Evolutionary conservation across 495 filamentous ascomycete species (phyloP).

Genomic region (Penicillium cataractarum): DNA sequence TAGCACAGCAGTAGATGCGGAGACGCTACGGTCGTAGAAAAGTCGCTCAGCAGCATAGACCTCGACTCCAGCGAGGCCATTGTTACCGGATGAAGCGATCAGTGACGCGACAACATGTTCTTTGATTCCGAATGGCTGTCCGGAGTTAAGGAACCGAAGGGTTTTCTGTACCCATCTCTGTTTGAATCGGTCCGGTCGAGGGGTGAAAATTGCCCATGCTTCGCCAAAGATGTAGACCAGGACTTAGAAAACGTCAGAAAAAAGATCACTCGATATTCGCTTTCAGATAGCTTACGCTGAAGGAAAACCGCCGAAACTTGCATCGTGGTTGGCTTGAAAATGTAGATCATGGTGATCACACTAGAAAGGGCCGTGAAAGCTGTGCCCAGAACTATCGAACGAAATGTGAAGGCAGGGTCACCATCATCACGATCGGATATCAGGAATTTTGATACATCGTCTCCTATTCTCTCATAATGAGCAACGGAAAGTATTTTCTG

Average conservation of each 20-base stretch:
- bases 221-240: slow-evolving; percentile 32
- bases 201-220: slow-evolving; percentile 28
- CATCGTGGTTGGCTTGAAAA: slow-evolving; percentile 32
- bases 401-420: slow-evolving; percentile 15
- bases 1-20: not conserved
- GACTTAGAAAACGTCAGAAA: slow-evolving; percentile 11
- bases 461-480: not conserved
- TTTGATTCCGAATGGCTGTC: slow-evolving; percentile 26
- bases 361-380: slow-evolving; percentile 37
- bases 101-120: slow-evolving; percentile 26
- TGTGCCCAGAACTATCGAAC: slow-evolving; percentile 31
- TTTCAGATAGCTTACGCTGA: slow-evolving; percentile 24
- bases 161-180: slow-evolving; percentile 22
- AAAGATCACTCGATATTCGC: not conserved
- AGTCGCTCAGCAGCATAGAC: slow-evolving; percentile 1
- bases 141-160: slow-evolving; percentile 27
- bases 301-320: slow-evolving; percentile 32
- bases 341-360: slow-evolving; percentile 39
- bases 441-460: not conserved
- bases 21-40: not conserved
- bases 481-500: not conserved
- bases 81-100: slow-evolving; percentile 26
- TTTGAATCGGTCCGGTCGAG: slow-evolving; percentile 25
- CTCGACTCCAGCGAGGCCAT: slow-evolving; percentile 23
- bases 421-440: not conserved